A percentile compares a stretch with the other conserved stretches of the same genome.
These are phyloP conservation scores for Sphaerulina vaccinii DNA, from an alignment of 2,329 filamentous ascomycete species.

Conservation along the genomic window DNA sequence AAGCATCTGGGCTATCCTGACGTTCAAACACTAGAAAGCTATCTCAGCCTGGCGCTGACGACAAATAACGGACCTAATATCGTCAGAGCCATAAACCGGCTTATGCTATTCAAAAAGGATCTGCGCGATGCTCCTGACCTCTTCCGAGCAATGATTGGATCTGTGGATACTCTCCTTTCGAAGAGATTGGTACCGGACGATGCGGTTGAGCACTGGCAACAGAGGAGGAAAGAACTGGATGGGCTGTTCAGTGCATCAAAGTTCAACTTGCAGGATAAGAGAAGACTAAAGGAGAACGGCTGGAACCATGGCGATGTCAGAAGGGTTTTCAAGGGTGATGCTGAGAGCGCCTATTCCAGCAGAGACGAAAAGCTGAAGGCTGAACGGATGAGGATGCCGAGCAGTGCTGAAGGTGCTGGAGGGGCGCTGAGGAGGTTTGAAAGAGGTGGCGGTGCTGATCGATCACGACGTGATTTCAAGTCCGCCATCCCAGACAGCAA, in stretches of 20 bases:
- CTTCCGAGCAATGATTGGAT: conserved; percentile 26
- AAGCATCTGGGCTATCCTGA: conserved; percentile 49
- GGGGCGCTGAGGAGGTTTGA: not conserved
- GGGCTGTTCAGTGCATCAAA: conserved; percentile 16
- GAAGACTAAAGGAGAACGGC: not conserved
- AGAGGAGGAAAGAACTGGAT: conserved; percentile 25
- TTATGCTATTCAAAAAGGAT: conserved; percentile 26
- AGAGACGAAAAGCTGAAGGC: not conserved
- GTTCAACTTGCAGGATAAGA: not conserved
- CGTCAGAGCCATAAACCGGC: conserved; percentile 25
- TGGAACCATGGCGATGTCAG: not conserved
- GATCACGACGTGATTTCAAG: too few species aligned
- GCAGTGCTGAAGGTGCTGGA: not conserved
- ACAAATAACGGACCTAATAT: conserved; percentile 36
- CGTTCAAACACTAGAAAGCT: conserved; percentile 52
- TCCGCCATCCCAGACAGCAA: too few species aligned
- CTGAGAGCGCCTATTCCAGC: too few species aligned
- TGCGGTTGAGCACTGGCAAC: conserved; percentile 22
- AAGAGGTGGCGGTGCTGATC: not conserved
- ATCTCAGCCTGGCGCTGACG: conserved; percentile 57
- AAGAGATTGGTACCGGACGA: conserved; percentile 25
- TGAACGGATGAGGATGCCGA: not conserved
- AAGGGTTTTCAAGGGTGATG: not conserved
- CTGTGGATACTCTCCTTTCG: conserved; percentile 33
- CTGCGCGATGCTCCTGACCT: not conserved